Percentiles rank a stretch among this genome's conserved stretches.
Conservation (phyloP, 352 stramenopile species). For the Globisporangium nunn region DNA sequence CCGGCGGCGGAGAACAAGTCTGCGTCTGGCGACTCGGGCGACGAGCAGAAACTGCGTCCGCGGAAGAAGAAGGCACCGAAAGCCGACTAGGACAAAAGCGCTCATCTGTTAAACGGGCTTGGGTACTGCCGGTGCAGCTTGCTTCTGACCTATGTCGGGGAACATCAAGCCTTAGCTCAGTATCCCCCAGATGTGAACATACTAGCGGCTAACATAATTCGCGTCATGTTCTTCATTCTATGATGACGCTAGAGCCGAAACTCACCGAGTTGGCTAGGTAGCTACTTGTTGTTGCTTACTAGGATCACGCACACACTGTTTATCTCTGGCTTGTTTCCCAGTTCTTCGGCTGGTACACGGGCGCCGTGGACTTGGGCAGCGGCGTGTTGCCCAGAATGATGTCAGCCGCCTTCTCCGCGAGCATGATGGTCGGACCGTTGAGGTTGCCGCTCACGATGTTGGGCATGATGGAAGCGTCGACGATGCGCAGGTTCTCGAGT, state of each 20-base stretch:
- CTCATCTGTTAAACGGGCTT: no score
- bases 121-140: no score
- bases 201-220: background rate
- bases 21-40: conserved; percentile 7
- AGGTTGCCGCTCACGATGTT: conserved; percentile 93
- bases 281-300: no score
- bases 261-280: no score
- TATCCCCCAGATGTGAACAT: no score
- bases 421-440: conserved; percentile 91
- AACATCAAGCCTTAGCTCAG: no score
- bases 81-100: conserved; percentile 38
- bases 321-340: conserved; percentile 75
- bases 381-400: conserved; percentile 81
- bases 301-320: conserved; percentile 2
- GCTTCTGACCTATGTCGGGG: conserved; percentile 5
- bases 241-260: no score
- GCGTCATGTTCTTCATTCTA: background rate
- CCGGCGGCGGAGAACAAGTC: conserved; percentile 19
- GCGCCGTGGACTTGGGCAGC: conserved; percentile 62
- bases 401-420: conserved; percentile 91
- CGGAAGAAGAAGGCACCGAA: conserved; percentile 75
- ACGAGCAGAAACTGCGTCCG: conserved; percentile 54
- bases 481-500: conserved; percentile 82
- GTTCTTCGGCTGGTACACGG: conserved; percentile 65
- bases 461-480: conserved; percentile 92